phyloP scores from a whole-genome alignment of 2,329 filamentous ascomycete species.

The Nigrospora osmanthi region DNA sequence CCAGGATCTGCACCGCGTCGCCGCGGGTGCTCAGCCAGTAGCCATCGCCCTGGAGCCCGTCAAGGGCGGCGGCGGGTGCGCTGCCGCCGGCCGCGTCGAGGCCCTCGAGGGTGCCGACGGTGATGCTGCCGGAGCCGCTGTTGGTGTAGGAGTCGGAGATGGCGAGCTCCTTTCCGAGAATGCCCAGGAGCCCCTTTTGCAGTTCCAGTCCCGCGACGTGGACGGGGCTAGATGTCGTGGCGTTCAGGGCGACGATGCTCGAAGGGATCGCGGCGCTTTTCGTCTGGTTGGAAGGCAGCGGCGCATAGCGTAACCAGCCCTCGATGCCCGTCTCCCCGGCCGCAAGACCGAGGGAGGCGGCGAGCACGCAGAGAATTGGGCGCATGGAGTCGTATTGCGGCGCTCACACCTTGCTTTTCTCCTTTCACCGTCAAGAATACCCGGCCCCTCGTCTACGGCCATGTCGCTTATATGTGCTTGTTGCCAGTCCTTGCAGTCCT shows the following conservation, averaged over 20 bases:
- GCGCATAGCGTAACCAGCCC: slow-evolving; percentile 46
- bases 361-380: not conserved
- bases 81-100: slow-evolving; percentile 28
- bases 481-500: not conserved
- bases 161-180: slow-evolving; percentile 41
- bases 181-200: slow-evolving; percentile 45
- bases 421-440: not conserved
- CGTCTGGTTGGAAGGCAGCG: slow-evolving; percentile 28
- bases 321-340: slow-evolving; percentile 39
- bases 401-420: too few species aligned
- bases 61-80: slow-evolving; percentile 16
- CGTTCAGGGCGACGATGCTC: slow-evolving; percentile 45
- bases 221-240: slow-evolving; percentile 45
- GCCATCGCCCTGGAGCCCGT: slow-evolving; percentile 46
- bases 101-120: slow-evolving; percentile 40
- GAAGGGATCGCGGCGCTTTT: slow-evolving; percentile 34
- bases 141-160: slow-evolving; percentile 12
- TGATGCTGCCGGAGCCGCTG: slow-evolving; percentile 25
- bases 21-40: slow-evolving; percentile 49
- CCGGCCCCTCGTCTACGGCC: not conserved
- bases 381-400: not conserved
- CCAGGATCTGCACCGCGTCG: slow-evolving; percentile 47
- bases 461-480: not conserved
- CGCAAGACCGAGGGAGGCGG: slow-evolving; percentile 10
- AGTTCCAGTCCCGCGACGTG: slow-evolving; percentile 53